Base-by-base conservation (phyloP, 106 monocot species). In the Posidonia australis region DNA sequence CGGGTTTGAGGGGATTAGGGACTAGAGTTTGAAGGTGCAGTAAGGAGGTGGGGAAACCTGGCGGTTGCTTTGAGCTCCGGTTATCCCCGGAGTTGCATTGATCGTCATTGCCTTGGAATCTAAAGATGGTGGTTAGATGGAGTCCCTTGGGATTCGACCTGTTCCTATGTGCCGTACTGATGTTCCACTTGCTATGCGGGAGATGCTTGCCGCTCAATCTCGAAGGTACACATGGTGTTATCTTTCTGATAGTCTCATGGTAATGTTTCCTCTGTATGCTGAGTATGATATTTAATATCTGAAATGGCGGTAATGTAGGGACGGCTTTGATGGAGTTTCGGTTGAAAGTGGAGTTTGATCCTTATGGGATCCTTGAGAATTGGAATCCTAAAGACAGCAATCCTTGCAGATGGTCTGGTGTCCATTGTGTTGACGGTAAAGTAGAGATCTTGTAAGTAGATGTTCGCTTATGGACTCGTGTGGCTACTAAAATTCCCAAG, bases 371-470 rank as follows among this genome's bases (percentile, higher is more conserved):
- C 21, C 68, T 87, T 7, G 49, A 52, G 42, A 80, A 76, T 66
- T 87, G 92, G 87, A 69, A 84, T 71, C 62, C 46, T 12, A 48
- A 72, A 0, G 79, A 76, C 65, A 21, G 28, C 16, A 56, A 76
- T 48, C 87, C 92, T 0, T 87, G 92, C 74, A 64, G 51, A 28
- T 87, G 87, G 92, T 60, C 49, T 0, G 92, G 91, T 28, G 77
- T 92, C 56, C 77, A 47, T 16, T 92, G 87, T 51, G 17, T 75
- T 67, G 81, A 75, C 64, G 77, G 81, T 70, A 79, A 77, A 76
- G 88, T 93, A 16, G 83, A 83, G 57, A 71, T 62, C 23, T 24
- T 93, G 93, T 93, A 79, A 88, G 93, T 81, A 10, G 17, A 48
- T 69, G 19, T 11, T 23, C 58, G 46, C 58, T 36, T 72, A 26